A percentile compares a stretch with the other conserved stretches of the same genome.
These are phyloP conservation scores for Melastoma malabathricum DNA, from an alignment of 345 rosid species.

Conservation along the genomic window DNA sequence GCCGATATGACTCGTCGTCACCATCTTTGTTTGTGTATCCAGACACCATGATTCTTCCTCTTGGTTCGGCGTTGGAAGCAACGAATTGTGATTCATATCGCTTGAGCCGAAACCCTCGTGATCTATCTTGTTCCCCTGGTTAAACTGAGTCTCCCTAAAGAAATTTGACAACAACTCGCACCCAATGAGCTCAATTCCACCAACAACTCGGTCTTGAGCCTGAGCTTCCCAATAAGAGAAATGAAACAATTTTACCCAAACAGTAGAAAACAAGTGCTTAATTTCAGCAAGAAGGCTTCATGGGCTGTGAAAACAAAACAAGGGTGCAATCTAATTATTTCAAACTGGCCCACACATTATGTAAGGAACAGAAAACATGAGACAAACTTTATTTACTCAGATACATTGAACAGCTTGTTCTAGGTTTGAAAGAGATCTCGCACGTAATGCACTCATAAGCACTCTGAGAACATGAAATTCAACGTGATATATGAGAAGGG, in stretches of 20 bases:
- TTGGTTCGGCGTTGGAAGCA: conserved; percentile 4
- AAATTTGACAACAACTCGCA: conserved; percentile 8
- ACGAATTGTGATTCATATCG: neutral
- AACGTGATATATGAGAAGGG: conserved; percentile 4
- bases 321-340: neutral
- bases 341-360: too few species aligned
- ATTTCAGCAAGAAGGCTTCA: conserved; percentile 1
- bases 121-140: conserved; percentile 4
- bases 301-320: neutral
- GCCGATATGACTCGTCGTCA: neutral
- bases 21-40: neutral
- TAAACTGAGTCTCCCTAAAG: conserved; percentile 7
- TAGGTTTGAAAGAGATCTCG: too few species aligned
- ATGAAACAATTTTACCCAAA: conserved; percentile 5
- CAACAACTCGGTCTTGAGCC: conserved; percentile 35
- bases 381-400: too few species aligned
- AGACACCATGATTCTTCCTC: neutral
- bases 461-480: conserved; percentile 1
- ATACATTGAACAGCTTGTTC: too few species aligned
- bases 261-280: conserved; percentile 5
- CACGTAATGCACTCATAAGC: neutral
- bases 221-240: conserved; percentile 22
- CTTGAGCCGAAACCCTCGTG: neutral
- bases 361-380: too few species aligned
- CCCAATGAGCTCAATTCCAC: conserved; percentile 5